Conservation (phyloP, 495 filamentous ascomycete species). For the Daldinia concentrica region DNA sequence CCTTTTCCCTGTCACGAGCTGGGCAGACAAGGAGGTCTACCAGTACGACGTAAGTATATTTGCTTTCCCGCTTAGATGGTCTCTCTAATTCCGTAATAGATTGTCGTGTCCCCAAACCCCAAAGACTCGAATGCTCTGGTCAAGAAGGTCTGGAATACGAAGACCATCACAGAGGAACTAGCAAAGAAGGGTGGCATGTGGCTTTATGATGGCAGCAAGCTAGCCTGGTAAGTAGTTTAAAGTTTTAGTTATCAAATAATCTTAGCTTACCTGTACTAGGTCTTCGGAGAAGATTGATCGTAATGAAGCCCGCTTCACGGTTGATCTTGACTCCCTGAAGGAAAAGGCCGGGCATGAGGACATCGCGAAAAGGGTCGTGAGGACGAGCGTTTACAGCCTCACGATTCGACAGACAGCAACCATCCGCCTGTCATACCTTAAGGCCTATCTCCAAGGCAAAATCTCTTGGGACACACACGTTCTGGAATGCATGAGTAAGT, state of each 20-base stretch:
- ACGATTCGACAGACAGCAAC: conserved; percentile 65
- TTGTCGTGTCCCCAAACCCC: conserved; percentile 67
- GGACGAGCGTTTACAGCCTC: conserved; percentile 63
- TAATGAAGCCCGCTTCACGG: conserved; percentile 53
- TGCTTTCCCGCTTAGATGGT: neutral
- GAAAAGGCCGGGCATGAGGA: conserved; percentile 54
- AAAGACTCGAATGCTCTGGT: conserved; percentile 65
- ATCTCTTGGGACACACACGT: conserved; percentile 68
- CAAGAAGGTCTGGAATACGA: conserved; percentile 77
- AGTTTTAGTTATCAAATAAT: neutral
- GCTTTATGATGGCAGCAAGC: conserved; percentile 80
- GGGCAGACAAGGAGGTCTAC: conserved; percentile 64
- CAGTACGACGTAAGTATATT: conserved; percentile 84
- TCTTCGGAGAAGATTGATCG: conserved; percentile 51
- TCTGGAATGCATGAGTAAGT: conserved; percentile 79
- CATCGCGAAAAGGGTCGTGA: conserved; percentile 42
- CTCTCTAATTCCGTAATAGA: conserved; percentile 52
- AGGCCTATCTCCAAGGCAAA: conserved; percentile 68
- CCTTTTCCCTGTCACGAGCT: conserved; percentile 69
- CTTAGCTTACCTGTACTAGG: conserved; percentile 46
- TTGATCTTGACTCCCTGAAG: conserved; percentile 70
- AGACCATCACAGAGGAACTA: conserved; percentile 63
- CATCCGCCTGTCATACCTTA: conserved; percentile 71
- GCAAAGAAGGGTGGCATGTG: conserved; percentile 55
- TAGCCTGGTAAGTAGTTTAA: conserved; percentile 72